Evolutionary conservation across 805 yeast genomes (phyloP).

Genomic region (Ogataea wickerhamii): DNA sequence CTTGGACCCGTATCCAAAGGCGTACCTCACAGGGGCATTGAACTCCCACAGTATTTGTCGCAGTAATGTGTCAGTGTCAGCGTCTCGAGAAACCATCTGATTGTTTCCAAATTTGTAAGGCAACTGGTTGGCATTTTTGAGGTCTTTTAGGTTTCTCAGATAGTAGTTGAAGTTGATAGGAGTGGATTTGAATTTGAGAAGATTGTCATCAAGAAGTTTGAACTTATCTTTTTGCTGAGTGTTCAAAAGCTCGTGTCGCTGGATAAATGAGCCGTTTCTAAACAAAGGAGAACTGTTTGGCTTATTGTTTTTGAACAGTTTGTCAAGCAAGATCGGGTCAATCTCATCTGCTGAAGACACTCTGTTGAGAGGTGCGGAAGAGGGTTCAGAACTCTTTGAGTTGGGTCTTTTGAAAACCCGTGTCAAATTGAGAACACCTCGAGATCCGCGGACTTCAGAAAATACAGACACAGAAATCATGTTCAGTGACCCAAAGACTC

Average conservation of each 20-base stretch:
- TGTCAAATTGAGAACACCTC: too few relatives aligned
- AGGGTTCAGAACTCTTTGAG: neutral
- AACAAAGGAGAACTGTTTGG: constrained; percentile 14
- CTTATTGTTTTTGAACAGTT: constrained; percentile 28
- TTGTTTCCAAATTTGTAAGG: constrained; percentile 59
- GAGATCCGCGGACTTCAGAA: too few relatives aligned
- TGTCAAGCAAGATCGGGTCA: constrained; percentile 29
- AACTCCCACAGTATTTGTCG: constrained; percentile 51
- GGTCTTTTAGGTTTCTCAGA: constrained; percentile 28
- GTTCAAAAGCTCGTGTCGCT: constrained; percentile 19
- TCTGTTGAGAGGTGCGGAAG: too few relatives aligned
- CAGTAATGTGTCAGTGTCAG: constrained; percentile 41
- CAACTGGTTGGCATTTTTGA: constrained; percentile 37
- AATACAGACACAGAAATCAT: too few relatives aligned
- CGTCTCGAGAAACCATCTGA: constrained; percentile 48
- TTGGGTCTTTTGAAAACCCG: neutral
- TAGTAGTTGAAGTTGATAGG: constrained; percentile 36
- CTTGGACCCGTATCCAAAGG: constrained; percentile 95
- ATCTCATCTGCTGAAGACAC: constrained; percentile 13
- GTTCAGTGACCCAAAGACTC: too few relatives aligned
- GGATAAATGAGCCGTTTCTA: constrained; percentile 17
- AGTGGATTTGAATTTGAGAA: constrained; percentile 27
- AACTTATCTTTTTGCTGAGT: constrained; percentile 24
- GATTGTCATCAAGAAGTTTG: constrained; percentile 25
- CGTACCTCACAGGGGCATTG: constrained; percentile 67